Conservation (phyloP, 1,139 yeast species). For the Pichia sp. region DNA sequence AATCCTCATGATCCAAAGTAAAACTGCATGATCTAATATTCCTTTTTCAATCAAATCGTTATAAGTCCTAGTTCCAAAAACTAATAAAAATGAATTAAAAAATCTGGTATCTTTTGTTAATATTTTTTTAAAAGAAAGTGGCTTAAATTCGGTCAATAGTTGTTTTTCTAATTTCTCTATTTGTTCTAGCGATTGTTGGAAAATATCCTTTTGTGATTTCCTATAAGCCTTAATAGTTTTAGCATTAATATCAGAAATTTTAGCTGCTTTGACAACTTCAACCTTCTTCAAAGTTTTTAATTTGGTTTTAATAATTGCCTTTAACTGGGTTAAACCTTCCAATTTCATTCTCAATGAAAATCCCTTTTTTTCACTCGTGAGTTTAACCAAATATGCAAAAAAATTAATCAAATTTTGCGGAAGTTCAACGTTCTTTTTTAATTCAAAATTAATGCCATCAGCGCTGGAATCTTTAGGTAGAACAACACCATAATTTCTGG, state of each 20-base stretch:
- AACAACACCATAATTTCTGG: slow-evolving; percentile 18
- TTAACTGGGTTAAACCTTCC: slow-evolving; percentile 54
- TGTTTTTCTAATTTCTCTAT: slow-evolving; percentile 47
- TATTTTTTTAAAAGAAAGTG: slow-evolving; percentile 49
- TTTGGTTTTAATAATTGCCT: slow-evolving; percentile 46
- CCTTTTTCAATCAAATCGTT: slow-evolving; percentile 44
- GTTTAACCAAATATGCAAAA: slow-evolving; percentile 44
- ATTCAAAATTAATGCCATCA: slow-evolving; percentile 21
- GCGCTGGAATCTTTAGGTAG: slow-evolving; percentile 43
- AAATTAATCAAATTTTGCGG: slow-evolving; percentile 45
- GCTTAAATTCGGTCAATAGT: slow-evolving; percentile 39
- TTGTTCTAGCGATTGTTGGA: slow-evolving; percentile 40
- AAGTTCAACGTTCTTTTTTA: slow-evolving; percentile 24
- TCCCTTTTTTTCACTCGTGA: slow-evolving; percentile 30
- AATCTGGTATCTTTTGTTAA: slow-evolving; percentile 51
- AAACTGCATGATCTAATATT: slow-evolving; percentile 53
- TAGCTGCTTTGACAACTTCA: slow-evolving; percentile 8
- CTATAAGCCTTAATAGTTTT: slow-evolving; percentile 36
- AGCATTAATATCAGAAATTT: slow-evolving; percentile 15
- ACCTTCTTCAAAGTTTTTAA: slow-evolving; percentile 32
- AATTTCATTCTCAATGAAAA: slow-evolving; percentile 47
- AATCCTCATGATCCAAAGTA: slow-evolving; percentile 58
- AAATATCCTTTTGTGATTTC: slow-evolving; percentile 42
- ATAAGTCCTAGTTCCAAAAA: slow-evolving; percentile 51
- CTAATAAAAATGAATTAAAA: slow-evolving; percentile 47